Evolutionary conservation across 179 eudicot species (phyloP).

Genomic region (Silene vulgaris): DNA sequence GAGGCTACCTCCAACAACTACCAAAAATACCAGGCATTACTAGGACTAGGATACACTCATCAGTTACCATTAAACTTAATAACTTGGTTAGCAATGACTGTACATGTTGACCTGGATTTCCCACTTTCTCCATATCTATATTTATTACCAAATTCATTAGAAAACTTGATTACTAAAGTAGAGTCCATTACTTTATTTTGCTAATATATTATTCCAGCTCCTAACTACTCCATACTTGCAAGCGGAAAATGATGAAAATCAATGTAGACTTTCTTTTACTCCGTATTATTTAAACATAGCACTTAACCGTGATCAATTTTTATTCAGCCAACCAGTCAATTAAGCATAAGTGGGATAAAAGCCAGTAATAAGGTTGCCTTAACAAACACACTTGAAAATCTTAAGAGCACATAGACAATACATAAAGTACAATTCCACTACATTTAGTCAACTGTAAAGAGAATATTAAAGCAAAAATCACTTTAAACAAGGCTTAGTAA

Average conservation of each 20-base stretch:
- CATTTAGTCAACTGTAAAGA: not conserved
- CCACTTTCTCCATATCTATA: too few relatives aligned
- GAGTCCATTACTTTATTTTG: not conserved
- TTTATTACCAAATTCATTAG: too few relatives aligned
- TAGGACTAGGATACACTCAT: slow-evolving; percentile 4
- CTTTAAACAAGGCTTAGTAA: not conserved
- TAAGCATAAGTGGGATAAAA: not conserved
- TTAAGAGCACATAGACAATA: not conserved
- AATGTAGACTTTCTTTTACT: too few relatives aligned
- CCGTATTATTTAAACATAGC: not conserved
- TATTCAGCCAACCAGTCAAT: not conserved
- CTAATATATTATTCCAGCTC: not conserved
- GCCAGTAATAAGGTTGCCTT: not conserved
- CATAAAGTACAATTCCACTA: not conserved
- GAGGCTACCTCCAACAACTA: not conserved
- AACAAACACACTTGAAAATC: not conserved
- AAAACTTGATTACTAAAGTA: not conserved
- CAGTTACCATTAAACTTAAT: not conserved
- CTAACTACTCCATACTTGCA: not conserved
- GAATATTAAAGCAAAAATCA: not conserved
- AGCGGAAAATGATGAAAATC: not conserved
- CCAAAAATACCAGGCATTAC: not conserved
- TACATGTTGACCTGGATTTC: not conserved
- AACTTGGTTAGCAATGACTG: too few relatives aligned
- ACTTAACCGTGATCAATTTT: not conserved